Evolutionary conservation across 192 early-diverging fungal species (phyloP), one percentile per base, ranked within the genome.

Genomic region (Mortierella antarctica): DNA sequence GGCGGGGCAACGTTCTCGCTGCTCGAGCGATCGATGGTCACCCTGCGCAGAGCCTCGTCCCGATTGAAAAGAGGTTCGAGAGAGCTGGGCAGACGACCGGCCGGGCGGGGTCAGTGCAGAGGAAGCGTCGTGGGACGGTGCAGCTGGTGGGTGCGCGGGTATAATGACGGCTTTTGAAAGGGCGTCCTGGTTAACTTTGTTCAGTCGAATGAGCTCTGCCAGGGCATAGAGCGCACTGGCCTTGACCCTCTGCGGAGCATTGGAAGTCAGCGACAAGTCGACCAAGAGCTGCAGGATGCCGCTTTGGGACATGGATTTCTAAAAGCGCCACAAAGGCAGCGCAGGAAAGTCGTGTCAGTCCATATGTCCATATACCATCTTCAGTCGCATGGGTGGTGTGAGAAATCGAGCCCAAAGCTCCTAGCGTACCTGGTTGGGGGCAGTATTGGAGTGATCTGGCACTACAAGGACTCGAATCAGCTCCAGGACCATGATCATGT

Each of bases 381-480:
- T 8, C 1, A 39, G 42, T 31, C 41, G 20, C 12, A 13, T 1
- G 41, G 41, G 5, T 10, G 13, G 14, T 39, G 21, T 8, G 21
- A 50, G 49, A 17, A 11, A 17, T 11, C 12, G 17, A 1, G 4
- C 17, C 17, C 49, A 50, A 14, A 21, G 8, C 8, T 12, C 10
- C 40, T 40, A 40, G 57, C 12, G 40, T 70, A 91, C 89, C 82
- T 99, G 98, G 81, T 99, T 99, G 5, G 88, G 86, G 9, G 84
- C 70, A 0, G 97, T 97, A 73, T 95, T 98, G 15, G 91, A 91
- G 73, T 93, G 95, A 58, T 94, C 95, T 10, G 94, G 94, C 50
- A 91, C 95, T 6, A 95, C 94, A 31, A 99, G 86, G 71, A 97
- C 95, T 31, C 95, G 88, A 45, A 98, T 90, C 51, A 98, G 84